Base-by-base conservation (phyloP, 1,139 yeast genomes). In the Suzukiozyma palmioleophila region DNA sequence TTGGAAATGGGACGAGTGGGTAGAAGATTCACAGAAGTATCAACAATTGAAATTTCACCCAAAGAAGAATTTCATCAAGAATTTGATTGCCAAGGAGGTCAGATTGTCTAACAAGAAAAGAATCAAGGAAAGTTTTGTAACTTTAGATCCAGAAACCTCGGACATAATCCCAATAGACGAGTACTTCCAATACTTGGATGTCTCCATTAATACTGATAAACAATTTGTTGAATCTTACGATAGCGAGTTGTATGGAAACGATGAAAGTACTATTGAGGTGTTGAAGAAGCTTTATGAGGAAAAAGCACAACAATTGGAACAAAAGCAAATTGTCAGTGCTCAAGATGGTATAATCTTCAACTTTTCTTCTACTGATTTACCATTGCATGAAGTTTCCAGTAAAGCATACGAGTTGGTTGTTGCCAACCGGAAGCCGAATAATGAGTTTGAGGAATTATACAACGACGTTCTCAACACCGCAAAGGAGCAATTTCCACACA, bases 1-100 rank as follows among this genome's bases (percentile, higher is more conserved):
- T 34, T 94, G 99, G 99, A 89, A 89, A 57, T 92, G 99, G 99
- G 82, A 79, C 48, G 98, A 90, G 60, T 94, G 98, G 98, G 79
- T 76, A 33, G 62, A 60, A 1, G 85, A 81, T 52, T 73, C 83
- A 0, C 56, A 60, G 25, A 57, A 57, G 36, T 64, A 52, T 39
- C 44, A 50, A 10, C 40, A 46, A 9, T 48, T 71, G 39, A 58
- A 60, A 29, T 77, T 75, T 51, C 92, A 87, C 56, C 97, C 97
- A 12, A 81, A 79, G 50, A 73, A 77, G 47, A 79, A 75, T 37
- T 85, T 92, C 48, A 81, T 92, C 45, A 77, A 75, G 50, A 89
- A 89, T 62, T 73, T 90, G 48, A 83, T 92, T 46, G 77, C 82
- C 33, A 90, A 89, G 54, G 97, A 90, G 58, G 69, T 90, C 28